Evolutionary conservation across 768 basidiomycete species (phyloP), one percentile per base, ranked within the genome.

Genomic region (Phallus indusiatus): DNA sequence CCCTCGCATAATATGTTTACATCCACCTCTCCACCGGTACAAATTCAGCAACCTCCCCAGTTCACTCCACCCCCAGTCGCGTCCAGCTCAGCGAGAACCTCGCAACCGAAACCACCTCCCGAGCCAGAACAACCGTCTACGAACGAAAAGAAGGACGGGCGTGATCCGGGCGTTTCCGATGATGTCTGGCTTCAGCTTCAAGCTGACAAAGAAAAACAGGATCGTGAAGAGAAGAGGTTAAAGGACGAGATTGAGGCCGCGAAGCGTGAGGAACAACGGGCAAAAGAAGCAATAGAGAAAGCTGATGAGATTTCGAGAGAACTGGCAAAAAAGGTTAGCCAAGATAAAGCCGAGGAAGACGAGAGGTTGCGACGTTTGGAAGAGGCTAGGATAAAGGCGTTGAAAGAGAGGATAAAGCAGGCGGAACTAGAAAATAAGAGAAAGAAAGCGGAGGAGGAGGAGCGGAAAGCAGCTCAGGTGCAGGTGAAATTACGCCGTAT

Each of bases 91-190:
- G 17, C 37, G 20, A 24, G 17, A 47, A 22, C 57, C 20, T 20
- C 54, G 14, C 10, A 61, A 11, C 28, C 14, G 17, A 7, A 56
- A 5, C 46, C 52, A 12, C 21, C 52, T 11, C 55, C 37, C 18
- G 28, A 34, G n/a, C 47, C 21, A 3, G 53, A 57, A 8, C 62
- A 55, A 22, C n/a, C 17, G 6, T 61, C 50, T 17, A 50, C 59
- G 6, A 17, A 18, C 53, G 54, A 42, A 21, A 20, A 33, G 4
- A 55, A 54, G 2, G 63, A 18, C 0, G 63, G 54, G 21, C 75
- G 80, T 21, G 84, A 85, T 66, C 50, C 73, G 18, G 84, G 78
- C 0, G 81, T 85, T 5, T 64, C 75, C 0, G 81, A 86, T 65
- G 66, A 64, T 1, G 66, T 75, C 11, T 85, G 85, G 85, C 24